phyloP scores from a whole-genome alignment of 305 asterid species.

The Salvia sclarea region DNA sequence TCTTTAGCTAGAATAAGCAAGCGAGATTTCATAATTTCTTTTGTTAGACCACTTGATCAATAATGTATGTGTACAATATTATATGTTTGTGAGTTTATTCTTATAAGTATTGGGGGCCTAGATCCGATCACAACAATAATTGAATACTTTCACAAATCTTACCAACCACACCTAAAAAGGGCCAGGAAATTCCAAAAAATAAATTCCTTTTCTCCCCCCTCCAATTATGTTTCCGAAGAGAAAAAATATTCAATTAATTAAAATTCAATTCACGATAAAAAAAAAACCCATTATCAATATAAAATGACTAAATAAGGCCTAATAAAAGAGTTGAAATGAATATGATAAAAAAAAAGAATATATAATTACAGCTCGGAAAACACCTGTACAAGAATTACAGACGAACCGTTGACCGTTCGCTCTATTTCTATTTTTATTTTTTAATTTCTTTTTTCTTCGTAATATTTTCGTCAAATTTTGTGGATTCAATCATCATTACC shows the following conservation, averaged over 20 bases:
- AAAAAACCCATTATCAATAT: too few relatives aligned
- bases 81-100: neutral
- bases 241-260: neutral
- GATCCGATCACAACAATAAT: conserved; percentile 18
- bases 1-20: too few relatives aligned
- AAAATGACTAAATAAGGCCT: neutral
- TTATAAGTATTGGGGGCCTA: neutral
- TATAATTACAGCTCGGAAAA: conserved; percentile 15
- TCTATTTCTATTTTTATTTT: neutral
- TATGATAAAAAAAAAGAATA: neutral
- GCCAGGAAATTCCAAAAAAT: neutral
- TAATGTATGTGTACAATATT: neutral
- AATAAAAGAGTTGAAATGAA: neutral
- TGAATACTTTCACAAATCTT: neutral
- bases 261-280: too few relatives aligned
- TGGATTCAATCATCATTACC: conserved; percentile 11
- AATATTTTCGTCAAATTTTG: neutral
- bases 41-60: neutral
- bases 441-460: neutral
- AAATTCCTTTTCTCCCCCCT: neutral
- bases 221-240: too few relatives aligned
- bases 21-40: too few relatives aligned
- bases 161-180: neutral
- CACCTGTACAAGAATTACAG: conserved; percentile 16
- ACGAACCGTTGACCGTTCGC: conserved; percentile 29